Evolutionary conservation across 352 stramenopile genomes (phyloP).

Genomic region (Phytopythium montanum): DNA sequence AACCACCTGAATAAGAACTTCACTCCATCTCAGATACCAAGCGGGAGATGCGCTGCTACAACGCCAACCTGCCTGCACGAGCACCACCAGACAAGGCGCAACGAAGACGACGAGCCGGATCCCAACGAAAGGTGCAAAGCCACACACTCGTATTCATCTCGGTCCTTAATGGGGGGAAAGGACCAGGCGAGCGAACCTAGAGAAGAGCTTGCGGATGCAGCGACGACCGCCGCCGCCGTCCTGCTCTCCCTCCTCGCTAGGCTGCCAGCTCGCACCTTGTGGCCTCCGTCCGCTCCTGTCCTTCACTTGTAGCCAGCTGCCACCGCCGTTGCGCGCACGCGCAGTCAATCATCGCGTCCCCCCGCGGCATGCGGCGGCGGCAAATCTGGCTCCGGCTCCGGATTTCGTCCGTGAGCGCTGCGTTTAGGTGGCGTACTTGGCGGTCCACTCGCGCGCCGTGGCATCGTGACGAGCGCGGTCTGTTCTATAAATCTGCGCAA

Average conservation of each 20-base stretch:
- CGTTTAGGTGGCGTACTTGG: conserved; percentile 97
- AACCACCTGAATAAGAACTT: background rate
- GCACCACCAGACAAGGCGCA: background rate
- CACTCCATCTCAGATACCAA: background rate
- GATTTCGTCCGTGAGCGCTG: background rate
- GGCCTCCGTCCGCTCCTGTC: background rate
- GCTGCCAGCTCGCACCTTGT: background rate
- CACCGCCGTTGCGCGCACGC: no score
- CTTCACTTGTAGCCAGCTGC: background rate
- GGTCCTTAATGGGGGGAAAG: conserved; percentile 1
- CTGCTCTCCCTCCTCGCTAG: background rate
- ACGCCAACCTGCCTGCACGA: background rate
- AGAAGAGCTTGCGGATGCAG: background rate
- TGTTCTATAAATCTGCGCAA: conserved; percentile 95
- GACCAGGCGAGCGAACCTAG: background rate
- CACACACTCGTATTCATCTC: conserved; percentile 10
- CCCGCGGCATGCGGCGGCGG: no score
- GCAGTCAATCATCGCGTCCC: no score
- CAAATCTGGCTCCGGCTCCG: background rate
- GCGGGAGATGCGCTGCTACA: background rate
- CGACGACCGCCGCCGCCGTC: background rate
- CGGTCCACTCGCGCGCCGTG: conserved; percentile 96
- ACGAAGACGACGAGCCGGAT: no score
- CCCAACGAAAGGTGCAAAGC: background rate
- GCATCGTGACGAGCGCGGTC: conserved; percentile 92